Conservation (phyloP, 2,329 filamentous ascomycete species). For the Sarocladiaceae sp. region DNA sequence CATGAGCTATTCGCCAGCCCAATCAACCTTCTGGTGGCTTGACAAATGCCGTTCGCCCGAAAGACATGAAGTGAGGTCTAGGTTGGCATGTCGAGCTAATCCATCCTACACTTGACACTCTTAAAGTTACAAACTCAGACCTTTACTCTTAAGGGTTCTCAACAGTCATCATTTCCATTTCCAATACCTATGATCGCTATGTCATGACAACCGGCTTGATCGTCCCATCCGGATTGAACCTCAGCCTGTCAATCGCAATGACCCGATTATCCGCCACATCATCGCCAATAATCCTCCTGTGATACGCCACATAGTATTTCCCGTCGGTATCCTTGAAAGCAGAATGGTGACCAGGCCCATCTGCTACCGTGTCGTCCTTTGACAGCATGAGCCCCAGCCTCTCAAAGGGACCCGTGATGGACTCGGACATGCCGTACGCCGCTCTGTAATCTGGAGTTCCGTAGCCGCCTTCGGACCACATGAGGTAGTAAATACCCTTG, state of each 20-base stretch:
- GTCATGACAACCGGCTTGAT: slow-evolving; percentile 11
- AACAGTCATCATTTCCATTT: neutral
- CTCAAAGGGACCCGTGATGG: slow-evolving; percentile 10
- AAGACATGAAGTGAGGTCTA: too few species aligned
- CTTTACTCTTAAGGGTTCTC: neutral
- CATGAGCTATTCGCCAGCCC: too few species aligned
- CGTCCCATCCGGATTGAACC: slow-evolving; percentile 11
- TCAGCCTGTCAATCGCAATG: slow-evolving; percentile 10
- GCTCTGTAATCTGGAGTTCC: slow-evolving; percentile 11
- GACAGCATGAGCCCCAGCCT: slow-evolving; percentile 10
- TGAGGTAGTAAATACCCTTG: slow-evolving; percentile 12
- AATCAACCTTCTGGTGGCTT: too few species aligned
- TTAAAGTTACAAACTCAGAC: slow-evolving; percentile 22
- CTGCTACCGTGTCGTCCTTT: slow-evolving; percentile 11
- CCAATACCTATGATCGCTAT: slow-evolving; percentile 12
- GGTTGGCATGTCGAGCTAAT: too few species aligned
- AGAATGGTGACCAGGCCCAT: slow-evolving; percentile 13
- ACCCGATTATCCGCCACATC: slow-evolving; percentile 11
- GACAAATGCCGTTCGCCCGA: too few species aligned
- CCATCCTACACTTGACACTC: too few species aligned
- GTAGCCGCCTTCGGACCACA: slow-evolving; percentile 13
- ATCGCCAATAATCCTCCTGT: slow-evolving; percentile 11
- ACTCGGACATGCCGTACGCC: slow-evolving; percentile 11
- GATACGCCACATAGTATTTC: slow-evolving; percentile 12
- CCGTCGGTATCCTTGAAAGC: slow-evolving; percentile 11